Conservation (phyloP, 768 basidiomycete genomes). For the Pholiota molesta region DNA sequence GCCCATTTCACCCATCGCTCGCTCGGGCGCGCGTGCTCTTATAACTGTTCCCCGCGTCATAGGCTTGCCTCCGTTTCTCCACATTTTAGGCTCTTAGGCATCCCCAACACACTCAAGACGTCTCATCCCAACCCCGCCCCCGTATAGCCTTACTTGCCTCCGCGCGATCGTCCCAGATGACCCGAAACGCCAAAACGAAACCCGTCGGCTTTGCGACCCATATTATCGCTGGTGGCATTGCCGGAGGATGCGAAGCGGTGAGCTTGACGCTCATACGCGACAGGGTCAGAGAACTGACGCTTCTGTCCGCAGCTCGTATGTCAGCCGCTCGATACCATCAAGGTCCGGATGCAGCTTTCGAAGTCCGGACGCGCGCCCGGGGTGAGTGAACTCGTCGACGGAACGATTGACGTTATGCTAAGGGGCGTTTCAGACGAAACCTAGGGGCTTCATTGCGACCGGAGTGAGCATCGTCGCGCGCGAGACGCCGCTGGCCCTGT, state of each 20-base stretch:
- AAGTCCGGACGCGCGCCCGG: slow-evolving; percentile 78
- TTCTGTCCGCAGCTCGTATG: slow-evolving; percentile 60
- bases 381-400: slow-evolving; percentile 53
- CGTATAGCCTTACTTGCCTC: not conserved
- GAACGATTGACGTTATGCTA: not conserved
- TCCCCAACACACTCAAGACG: not conserved
- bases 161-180: slow-evolving; percentile 39
- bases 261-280: slow-evolving; percentile 26
- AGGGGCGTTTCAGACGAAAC: slow-evolving; percentile 66
- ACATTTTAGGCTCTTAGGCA: slow-evolving; percentile 11
- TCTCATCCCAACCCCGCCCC: not conserved
- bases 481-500: slow-evolving; percentile 93
- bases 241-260: slow-evolving; percentile 92
- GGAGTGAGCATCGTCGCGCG: slow-evolving; percentile 84
- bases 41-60: slow-evolving; percentile 19
- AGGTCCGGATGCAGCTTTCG: slow-evolving; percentile 99
- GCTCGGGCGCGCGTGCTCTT: slow-evolving; percentile 18
- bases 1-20: slow-evolving; percentile 17
- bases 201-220: slow-evolving; percentile 87
- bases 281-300: slow-evolving; percentile 1
- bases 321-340: slow-evolving; percentile 98
- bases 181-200: slow-evolving; percentile 64
- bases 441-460: slow-evolving; percentile 91
- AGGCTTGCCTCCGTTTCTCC: slow-evolving; percentile 14
- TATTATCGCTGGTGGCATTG: slow-evolving; percentile 92